Conservation (phyloP, 2,329 filamentous ascomycete species). For the Fusarium goolgardi region DNA sequence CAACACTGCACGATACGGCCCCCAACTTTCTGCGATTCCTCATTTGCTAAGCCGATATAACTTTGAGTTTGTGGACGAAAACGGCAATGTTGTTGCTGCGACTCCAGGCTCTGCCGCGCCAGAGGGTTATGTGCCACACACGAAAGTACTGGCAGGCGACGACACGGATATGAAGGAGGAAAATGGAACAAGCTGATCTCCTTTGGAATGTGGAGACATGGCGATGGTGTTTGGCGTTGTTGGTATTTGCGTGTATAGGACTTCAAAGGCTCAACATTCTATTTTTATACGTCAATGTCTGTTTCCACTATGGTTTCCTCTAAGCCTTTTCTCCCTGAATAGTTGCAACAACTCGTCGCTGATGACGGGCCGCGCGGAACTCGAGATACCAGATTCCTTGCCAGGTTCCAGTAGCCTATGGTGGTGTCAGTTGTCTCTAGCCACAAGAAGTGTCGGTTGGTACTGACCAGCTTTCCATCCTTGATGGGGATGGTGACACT, state of each 20-base stretch:
- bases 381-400: constrained; percentile 96
- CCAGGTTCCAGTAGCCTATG: constrained; percentile 74
- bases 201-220: constrained; percentile 44
- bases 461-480: constrained; percentile 78
- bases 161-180: constrained; percentile 71
- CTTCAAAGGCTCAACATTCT: constrained; percentile 30
- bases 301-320: neutral
- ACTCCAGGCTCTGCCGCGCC: constrained; percentile 77
- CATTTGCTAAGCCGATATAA: constrained; percentile 95
- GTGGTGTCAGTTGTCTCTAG: constrained; percentile 10
- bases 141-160: constrained; percentile 72
- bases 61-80: constrained; percentile 96
- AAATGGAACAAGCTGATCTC: constrained; percentile 52
- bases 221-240: constrained; percentile 54
- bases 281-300: constrained; percentile 21
- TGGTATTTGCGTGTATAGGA: constrained; percentile 26
- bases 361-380: constrained; percentile 81
- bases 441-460: neutral
- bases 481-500: constrained; percentile 92
- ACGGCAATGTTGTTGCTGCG: constrained; percentile 84
- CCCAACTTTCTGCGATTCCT: constrained; percentile 94
- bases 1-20: constrained; percentile 93
- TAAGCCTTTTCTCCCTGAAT: constrained; percentile 84
- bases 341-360: constrained; percentile 86
- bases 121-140: constrained; percentile 70